Evolutionary conservation across 176 grass and related monocot species (phyloP).

Genomic region (Areca catechu): DNA sequence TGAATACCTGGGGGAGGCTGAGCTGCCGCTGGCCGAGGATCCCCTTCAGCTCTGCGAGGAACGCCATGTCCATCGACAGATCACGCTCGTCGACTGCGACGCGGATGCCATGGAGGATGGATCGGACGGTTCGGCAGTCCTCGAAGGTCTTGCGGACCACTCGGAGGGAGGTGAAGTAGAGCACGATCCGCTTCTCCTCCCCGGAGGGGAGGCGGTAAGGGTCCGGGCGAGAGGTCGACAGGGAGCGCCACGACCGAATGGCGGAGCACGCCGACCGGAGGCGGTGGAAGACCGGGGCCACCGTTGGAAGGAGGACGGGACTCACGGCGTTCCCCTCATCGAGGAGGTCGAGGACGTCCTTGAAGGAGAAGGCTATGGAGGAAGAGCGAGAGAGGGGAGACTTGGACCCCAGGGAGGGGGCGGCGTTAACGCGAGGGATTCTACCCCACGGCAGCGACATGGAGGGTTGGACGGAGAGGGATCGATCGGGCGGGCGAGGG

Average conservation of each 20-base stretch:
- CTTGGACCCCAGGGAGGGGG: neutral
- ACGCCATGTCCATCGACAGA: slow-evolving; percentile 69
- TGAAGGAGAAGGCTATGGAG: slow-evolving; percentile 18
- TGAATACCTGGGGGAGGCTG: slow-evolving; percentile 43
- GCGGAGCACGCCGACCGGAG: slow-evolving; percentile 13
- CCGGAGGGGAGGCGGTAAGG: slow-evolving; percentile 1
- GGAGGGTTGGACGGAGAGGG: too few species aligned
- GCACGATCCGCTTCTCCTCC: slow-evolving; percentile 45
- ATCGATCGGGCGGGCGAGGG: too few species aligned
- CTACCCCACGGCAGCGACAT: slow-evolving; percentile 30
- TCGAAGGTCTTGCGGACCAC: slow-evolving; percentile 64
- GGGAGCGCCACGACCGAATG: too few species aligned
- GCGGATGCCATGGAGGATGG: slow-evolving; percentile 58
- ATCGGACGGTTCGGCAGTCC: slow-evolving; percentile 49
- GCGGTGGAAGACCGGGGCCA: slow-evolving; percentile 12
- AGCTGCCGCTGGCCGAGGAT: slow-evolving; percentile 29
- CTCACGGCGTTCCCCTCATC: neutral
- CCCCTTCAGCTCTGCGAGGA: slow-evolving; percentile 52
- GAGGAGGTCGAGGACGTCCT: slow-evolving; percentile 19
- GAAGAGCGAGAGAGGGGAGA: neutral
- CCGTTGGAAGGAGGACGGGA: neutral
- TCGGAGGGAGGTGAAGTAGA: slow-evolving; percentile 87
- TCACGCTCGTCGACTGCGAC: slow-evolving; percentile 84
- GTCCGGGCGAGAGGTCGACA: neutral
- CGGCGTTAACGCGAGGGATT: slow-evolving; percentile 4